Conservation (phyloP, 345 rosid genomes). For the Syzygium grande region DNA sequence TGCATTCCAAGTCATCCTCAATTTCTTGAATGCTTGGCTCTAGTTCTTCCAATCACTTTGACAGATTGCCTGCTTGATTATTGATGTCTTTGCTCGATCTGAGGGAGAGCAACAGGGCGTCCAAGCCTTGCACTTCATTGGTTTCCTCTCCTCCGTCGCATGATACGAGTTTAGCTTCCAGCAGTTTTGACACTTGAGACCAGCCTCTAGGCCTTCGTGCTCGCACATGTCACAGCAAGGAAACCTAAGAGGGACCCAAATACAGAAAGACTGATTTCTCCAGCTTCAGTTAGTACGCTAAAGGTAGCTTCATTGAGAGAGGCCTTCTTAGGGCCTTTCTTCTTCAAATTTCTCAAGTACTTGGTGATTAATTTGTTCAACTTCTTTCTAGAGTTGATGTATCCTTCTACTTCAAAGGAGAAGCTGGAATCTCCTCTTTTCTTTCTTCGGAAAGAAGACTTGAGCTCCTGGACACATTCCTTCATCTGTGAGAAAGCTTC, state of each 20-base stretch:
- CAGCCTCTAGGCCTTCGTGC: background rate
- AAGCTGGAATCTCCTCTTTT: background rate
- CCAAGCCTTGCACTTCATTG: too few relatives aligned
- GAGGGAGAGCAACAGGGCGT: too few relatives aligned
- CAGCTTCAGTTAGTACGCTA: too few relatives aligned
- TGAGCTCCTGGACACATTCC: background rate
- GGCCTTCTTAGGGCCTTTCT: too few relatives aligned
- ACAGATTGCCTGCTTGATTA: background rate
- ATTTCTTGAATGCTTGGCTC: conserved; percentile 4
- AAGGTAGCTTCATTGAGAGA: too few relatives aligned
- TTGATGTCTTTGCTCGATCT: background rate
- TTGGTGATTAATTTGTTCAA: background rate
- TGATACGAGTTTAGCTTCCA: background rate
- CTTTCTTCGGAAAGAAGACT: conserved; percentile 1
- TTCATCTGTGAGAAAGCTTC: conserved; percentile 1
- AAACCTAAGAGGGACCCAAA: too few relatives aligned
- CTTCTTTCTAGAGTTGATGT: conserved; percentile 3
- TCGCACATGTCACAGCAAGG: background rate
- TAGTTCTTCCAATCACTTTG: background rate
- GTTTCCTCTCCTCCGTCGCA: too few relatives aligned
- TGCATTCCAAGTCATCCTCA: conserved; percentile 4
- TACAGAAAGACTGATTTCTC: too few relatives aligned
- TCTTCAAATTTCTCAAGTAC: background rate
- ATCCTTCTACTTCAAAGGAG: background rate
- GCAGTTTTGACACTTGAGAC: conserved; percentile 4